Conservation (phyloP, 805 yeast genomes). For the Jamesozyma spencerorum region DNA sequence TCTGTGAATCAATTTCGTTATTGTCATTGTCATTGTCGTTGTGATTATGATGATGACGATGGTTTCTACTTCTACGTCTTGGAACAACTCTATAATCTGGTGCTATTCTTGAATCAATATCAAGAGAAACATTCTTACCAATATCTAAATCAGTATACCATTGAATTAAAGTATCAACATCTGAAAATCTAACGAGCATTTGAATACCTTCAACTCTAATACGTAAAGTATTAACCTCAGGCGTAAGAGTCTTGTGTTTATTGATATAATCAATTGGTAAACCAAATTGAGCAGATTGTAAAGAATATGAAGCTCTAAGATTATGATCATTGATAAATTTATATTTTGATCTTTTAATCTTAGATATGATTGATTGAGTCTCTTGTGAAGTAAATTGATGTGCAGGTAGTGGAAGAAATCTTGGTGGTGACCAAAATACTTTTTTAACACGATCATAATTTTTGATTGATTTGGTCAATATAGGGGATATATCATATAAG, state of each 20-base stretch:
- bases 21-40: neutral
- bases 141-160: constrained; percentile 68
- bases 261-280: constrained; percentile 54
- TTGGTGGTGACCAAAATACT: neutral
- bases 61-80: constrained; percentile 49
- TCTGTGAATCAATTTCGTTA: neutral
- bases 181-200: constrained; percentile 53
- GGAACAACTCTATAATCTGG: constrained; percentile 79
- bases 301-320: constrained; percentile 55
- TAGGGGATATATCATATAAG: constrained; percentile 42
- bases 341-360: constrained; percentile 11
- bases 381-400: constrained; percentile 21
- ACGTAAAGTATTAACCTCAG: constrained; percentile 51
- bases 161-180: constrained; percentile 56
- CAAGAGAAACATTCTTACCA: constrained; percentile 74
- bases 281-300: constrained; percentile 79
- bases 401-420: constrained; percentile 6
- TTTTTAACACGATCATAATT: constrained; percentile 14
- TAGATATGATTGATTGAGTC: constrained; percentile 12
- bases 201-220: constrained; percentile 79
- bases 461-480: constrained; percentile 23
- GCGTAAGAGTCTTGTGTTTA: constrained; percentile 19
- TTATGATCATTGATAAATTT: constrained; percentile 28
- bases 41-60: constrained; percentile 7
- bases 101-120: constrained; percentile 56